These are phyloP conservation scores for Rhizophagus sp. DNA, from an alignment of 192 early-diverging fungal genomes.

Conservation along the genomic window DNA sequence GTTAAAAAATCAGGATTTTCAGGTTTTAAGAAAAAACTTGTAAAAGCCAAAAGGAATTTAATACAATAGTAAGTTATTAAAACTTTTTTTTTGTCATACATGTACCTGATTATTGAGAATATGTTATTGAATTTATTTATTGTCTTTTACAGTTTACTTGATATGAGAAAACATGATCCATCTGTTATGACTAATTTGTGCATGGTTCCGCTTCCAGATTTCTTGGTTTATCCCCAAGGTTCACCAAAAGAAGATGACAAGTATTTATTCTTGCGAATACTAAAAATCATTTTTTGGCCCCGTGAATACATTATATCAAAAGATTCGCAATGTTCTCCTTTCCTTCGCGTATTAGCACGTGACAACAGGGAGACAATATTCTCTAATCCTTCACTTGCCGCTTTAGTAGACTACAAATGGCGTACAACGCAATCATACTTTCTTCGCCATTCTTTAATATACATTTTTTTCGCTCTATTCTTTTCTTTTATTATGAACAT, in stretches of 20 bases:
- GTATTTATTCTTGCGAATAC: background rate
- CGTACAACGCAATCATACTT: background rate
- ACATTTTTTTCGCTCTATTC: background rate
- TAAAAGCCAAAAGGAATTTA: no score
- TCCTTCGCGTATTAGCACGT: background rate
- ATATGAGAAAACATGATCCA: no score
- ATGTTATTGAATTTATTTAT: background rate
- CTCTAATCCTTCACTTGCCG: background rate
- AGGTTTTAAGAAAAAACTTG: no score
- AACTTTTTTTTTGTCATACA: no score
- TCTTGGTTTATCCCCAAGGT: background rate
- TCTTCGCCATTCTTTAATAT: background rate
- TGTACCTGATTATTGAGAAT: no score
- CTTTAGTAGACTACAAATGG: conserved; percentile 14
- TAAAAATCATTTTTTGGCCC: conserved; percentile 2
- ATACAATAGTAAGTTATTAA: no score
- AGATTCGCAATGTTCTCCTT: background rate
- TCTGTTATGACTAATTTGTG: no score
- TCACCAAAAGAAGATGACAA: background rate
- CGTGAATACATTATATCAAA: background rate
- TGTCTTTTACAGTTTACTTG: no score
- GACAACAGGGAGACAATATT: background rate
- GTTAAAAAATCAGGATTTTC: background rate
- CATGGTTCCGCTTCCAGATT: conserved; percentile 12
- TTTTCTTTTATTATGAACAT: background rate